phyloP scores from a whole-genome alignment of 2,329 filamentous ascomycete species.

The Penicillium griseofulvum region DNA sequence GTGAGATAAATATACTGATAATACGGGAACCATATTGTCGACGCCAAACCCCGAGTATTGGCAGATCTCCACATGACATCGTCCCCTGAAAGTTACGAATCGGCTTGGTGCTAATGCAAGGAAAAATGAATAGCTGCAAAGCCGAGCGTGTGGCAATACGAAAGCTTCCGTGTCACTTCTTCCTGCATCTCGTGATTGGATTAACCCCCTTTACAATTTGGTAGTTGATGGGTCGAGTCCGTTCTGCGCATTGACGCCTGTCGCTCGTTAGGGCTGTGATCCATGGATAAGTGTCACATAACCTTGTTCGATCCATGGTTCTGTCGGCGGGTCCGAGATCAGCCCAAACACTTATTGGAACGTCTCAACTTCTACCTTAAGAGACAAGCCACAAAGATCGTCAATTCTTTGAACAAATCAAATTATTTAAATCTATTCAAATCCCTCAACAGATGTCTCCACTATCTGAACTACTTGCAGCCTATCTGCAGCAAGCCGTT shows the following conservation, averaged over 20 bases:
- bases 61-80: slow-evolving; percentile 10
- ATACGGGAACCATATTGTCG: background rate
- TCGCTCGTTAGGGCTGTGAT: slow-evolving; percentile 6
- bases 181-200: slow-evolving; percentile 16
- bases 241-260: slow-evolving; percentile 10
- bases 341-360: background rate
- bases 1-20: slow-evolving; percentile 8
- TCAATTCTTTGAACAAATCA: background rate
- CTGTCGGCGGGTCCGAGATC: slow-evolving; percentile 5
- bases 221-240: slow-evolving; percentile 6
- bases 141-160: slow-evolving; percentile 21
- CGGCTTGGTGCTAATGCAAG: slow-evolving; percentile 20
- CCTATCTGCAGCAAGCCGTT: background rate
- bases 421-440: background rate
- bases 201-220: background rate
- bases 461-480: background rate
- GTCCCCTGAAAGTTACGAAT: slow-evolving; percentile 7
- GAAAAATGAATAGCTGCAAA: slow-evolving; percentile 20
- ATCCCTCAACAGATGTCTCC: background rate
- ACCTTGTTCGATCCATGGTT: slow-evolving; percentile 2
- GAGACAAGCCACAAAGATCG: background rate
- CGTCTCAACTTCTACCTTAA: slow-evolving; percentile 1
- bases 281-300: slow-evolving; percentile 1
- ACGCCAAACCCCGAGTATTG: slow-evolving; percentile 6
- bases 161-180: slow-evolving; percentile 14